Evolutionary conservation across 345 rosid species (phyloP).

Genomic region (Boechera stricta): DNA sequence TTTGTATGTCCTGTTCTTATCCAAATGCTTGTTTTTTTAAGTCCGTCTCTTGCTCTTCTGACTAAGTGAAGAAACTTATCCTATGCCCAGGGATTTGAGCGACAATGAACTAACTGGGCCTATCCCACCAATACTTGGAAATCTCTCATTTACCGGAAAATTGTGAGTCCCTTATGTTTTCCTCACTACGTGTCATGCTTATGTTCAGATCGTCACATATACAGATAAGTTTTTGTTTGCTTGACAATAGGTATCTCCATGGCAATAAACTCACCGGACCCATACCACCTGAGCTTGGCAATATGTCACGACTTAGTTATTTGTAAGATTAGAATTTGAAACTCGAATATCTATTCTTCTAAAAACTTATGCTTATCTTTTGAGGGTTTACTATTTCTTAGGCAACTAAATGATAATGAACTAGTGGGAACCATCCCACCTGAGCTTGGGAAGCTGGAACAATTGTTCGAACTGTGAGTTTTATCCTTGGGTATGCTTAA

Average conservation of each 20-base stretch:
- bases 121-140: constrained; percentile 91
- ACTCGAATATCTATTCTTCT: neutral
- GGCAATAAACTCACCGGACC: constrained; percentile 87
- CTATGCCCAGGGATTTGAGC: constrained; percentile 72
- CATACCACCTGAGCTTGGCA: constrained; percentile 95
- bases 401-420: constrained; percentile 84
- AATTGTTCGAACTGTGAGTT: constrained; percentile 88
- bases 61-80: neutral
- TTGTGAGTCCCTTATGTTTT: constrained; percentile 54
- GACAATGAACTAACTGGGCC: constrained; percentile 83
- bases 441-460: constrained; percentile 93
- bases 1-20: constrained; percentile 55
- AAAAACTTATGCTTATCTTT: neutral
- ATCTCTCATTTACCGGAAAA: constrained; percentile 85
- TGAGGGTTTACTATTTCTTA: constrained; percentile 30
- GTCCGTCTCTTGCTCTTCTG: neutral
- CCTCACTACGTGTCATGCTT: neutral
- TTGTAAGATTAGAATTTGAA: constrained; percentile 54
- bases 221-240: neutral
- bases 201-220: neutral
- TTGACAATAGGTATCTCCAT: constrained; percentile 71
- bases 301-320: constrained; percentile 94
- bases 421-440: constrained; percentile 80
- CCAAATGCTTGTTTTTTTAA: neutral
- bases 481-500: neutral